Conservation (phyloP, 2,329 filamentous ascomycete species). For the Cadophora sp. region DNA sequence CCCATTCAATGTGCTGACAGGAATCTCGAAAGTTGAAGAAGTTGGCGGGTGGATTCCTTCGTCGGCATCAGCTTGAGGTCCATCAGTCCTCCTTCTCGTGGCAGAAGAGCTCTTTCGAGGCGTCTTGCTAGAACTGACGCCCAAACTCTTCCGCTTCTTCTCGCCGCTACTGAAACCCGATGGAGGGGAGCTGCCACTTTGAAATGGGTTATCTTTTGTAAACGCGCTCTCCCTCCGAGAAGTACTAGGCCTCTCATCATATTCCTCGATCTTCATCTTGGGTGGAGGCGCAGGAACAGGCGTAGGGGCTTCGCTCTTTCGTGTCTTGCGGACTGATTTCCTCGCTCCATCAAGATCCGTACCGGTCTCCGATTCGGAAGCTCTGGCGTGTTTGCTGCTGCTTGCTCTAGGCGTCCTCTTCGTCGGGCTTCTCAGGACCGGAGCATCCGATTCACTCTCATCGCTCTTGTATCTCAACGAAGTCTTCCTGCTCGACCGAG, state of each 20-base stretch:
- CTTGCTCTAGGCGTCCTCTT: slow-evolving; percentile 63
- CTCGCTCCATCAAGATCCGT: slow-evolving; percentile 51
- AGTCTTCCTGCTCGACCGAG: slow-evolving; percentile 61
- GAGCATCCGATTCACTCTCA: slow-evolving; percentile 56
- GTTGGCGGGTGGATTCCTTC: slow-evolving; percentile 60
- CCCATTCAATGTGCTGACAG: slow-evolving; percentile 51
- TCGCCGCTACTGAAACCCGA: slow-evolving; percentile 54
- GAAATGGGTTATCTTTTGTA: slow-evolving; percentile 90
- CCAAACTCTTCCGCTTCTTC: slow-evolving; percentile 51
- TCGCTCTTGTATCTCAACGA: slow-evolving; percentile 58
- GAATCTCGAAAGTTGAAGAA: slow-evolving; percentile 65
- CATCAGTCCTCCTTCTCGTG: slow-evolving; percentile 59
- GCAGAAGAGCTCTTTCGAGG: slow-evolving; percentile 46
- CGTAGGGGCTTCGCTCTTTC: slow-evolving; percentile 55
- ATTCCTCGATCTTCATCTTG: slow-evolving; percentile 61
- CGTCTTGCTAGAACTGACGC: slow-evolving; percentile 49
- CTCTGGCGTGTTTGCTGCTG: slow-evolving; percentile 54
- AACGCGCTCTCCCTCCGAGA: slow-evolving; percentile 69
- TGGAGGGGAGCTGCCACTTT: slow-evolving; percentile 78
- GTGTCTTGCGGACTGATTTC: slow-evolving; percentile 57
- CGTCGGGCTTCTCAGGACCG: slow-evolving; percentile 54
- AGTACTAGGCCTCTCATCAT: slow-evolving; percentile 48
- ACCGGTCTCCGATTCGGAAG: slow-evolving; percentile 59
- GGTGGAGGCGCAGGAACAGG: slow-evolving; percentile 27
- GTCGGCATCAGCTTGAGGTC: slow-evolving; percentile 56